These are phyloP conservation scores for Populus alba DNA, from an alignment of 345 rosid species.

Conservation along the genomic window DNA sequence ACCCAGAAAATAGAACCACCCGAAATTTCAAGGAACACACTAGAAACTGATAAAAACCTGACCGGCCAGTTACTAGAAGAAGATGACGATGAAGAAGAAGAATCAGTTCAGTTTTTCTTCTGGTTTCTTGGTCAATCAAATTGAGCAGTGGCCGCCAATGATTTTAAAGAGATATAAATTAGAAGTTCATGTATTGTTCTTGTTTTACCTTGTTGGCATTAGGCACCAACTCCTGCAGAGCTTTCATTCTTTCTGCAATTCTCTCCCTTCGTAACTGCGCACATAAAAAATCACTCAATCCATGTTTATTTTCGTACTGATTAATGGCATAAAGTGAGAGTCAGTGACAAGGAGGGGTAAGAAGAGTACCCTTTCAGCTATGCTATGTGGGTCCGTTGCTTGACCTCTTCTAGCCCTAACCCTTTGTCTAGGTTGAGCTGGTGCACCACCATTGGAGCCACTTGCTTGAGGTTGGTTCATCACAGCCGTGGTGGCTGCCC, in stretches of 20 bases:
- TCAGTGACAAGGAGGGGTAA: neutral
- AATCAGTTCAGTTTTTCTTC: neutral
- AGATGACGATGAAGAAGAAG: neutral
- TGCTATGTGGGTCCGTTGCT: constrained; percentile 98
- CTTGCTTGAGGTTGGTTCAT: constrained; percentile 45
- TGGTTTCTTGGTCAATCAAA: neutral
- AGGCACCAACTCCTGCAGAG: constrained; percentile 95
- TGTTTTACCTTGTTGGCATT: constrained; percentile 83
- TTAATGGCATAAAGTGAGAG: too few relatives aligned
- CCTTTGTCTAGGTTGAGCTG: constrained; percentile 69
- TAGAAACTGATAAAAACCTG: neutral
- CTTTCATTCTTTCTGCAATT: constrained; percentile 97
- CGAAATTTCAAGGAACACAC: neutral
- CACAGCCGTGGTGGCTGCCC: constrained; percentile 28
- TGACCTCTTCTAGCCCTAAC: constrained; percentile 97
- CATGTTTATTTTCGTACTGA: too few relatives aligned
- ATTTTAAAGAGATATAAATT: neutral
- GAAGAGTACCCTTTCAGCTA: constrained; percentile 74
- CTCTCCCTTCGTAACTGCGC: constrained; percentile 87
- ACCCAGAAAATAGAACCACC: neutral
- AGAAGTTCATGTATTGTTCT: neutral
- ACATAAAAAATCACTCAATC: neutral
- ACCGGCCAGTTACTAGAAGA: neutral
- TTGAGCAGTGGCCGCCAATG: neutral
- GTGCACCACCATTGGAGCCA: constrained; percentile 51